Conservation (phyloP, 768 basidiomycete species). For the Kwoniella mangroviensis region DNA sequence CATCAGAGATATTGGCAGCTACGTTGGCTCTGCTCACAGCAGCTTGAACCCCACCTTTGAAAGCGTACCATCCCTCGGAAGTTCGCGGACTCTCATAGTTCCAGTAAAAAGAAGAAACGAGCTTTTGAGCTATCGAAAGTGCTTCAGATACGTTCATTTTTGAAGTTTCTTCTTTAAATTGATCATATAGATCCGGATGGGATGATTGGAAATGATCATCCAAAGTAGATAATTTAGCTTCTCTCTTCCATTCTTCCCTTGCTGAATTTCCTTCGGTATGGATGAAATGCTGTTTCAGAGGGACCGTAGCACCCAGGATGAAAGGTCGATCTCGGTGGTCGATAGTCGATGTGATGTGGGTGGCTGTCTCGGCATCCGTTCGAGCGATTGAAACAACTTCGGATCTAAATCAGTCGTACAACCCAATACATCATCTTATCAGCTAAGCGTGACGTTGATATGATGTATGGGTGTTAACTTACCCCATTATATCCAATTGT, state of each 20-base stretch:
- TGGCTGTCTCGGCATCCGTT: slow-evolving; percentile 86
- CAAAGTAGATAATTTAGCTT: slow-evolving; percentile 21
- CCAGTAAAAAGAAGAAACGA: slow-evolving; percentile 31
- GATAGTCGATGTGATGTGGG: slow-evolving; percentile 79
- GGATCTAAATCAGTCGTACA: slow-evolving; percentile 18
- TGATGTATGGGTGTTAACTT: slow-evolving; percentile 65
- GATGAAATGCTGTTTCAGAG: slow-evolving; percentile 57
- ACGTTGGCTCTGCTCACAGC: slow-evolving; percentile 18
- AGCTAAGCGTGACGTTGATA: not conserved
- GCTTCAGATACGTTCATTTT: slow-evolving; percentile 30
- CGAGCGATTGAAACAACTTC: slow-evolving; percentile 74
- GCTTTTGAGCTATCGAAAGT: slow-evolving; percentile 14
- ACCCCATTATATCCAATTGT: slow-evolving; percentile 87
- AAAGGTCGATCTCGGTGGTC: slow-evolving; percentile 76
- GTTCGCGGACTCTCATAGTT: slow-evolving; percentile 27
- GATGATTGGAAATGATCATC: slow-evolving; percentile 34
- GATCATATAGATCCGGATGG: slow-evolving; percentile 21
- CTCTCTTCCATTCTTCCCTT: slow-evolving; percentile 69
- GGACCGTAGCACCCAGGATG: slow-evolving; percentile 59
- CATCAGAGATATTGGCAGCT: slow-evolving; percentile 19
- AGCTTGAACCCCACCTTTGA: slow-evolving; percentile 32
- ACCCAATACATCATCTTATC: no score
- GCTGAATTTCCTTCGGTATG: slow-evolving; percentile 72
- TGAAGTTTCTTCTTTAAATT: slow-evolving; percentile 15
- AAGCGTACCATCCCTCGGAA: slow-evolving; percentile 29